These are phyloP conservation scores for Cicer judaicum DNA, from an alignment of 306 rosid species.

Conservation along the genomic window DNA sequence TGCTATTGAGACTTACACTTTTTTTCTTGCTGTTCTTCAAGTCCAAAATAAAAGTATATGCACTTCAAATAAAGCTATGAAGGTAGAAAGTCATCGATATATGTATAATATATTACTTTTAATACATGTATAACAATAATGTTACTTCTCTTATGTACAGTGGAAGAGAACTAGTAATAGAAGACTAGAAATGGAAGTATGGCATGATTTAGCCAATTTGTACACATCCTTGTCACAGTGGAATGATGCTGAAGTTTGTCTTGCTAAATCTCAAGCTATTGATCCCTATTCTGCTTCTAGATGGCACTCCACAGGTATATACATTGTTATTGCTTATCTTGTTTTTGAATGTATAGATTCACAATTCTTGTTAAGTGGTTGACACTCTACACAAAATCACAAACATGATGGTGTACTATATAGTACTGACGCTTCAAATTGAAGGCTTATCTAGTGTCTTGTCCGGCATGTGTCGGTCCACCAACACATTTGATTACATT, in stretches of 20 bases:
- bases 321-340: conserved; percentile 25
- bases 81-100: conserved; percentile 52
- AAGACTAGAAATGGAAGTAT: conserved; percentile 86
- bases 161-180: conserved; percentile 55
- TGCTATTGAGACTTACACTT: conserved; percentile 73
- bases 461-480: no score
- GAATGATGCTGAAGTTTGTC: conserved; percentile 88
- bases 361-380: no score
- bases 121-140: neutral
- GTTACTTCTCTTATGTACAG: conserved; percentile 50
- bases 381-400: no score
- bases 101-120: neutral
- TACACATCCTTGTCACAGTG: conserved; percentile 75
- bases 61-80: conserved; percentile 57
- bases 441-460: no score
- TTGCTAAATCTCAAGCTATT: conserved; percentile 74
- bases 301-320: conserved; percentile 79
- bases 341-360: neutral
- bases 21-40: conserved; percentile 85
- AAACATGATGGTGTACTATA: no score
- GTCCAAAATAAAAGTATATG: conserved; percentile 66
- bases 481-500: no score
- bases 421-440: no score
- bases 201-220: conserved; percentile 84
- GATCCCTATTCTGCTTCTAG: conserved; percentile 88